phyloP scores from a whole-genome alignment of 1,139 yeast species.

The Yamadazyma jaroonii region DNA sequence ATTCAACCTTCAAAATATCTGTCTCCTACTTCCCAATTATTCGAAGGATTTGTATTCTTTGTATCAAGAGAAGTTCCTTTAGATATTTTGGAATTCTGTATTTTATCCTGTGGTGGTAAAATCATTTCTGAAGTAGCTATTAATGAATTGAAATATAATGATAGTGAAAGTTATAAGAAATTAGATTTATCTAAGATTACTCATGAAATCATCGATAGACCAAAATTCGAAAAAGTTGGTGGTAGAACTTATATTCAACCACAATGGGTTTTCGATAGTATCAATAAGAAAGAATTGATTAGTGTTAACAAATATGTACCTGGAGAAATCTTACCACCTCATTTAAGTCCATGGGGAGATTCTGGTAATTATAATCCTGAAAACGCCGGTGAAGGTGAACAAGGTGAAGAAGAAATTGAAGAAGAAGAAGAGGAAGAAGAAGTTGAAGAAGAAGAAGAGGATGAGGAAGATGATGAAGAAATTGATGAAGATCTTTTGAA shows the following conservation, averaged over 20 bases:
- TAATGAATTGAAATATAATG: constrained; percentile 61
- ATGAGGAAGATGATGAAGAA: constrained; percentile 46
- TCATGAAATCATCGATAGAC: constrained; percentile 94
- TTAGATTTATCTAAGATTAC: constrained; percentile 71
- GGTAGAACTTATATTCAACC: constrained; percentile 96
- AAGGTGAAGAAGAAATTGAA: constrained; percentile 33
- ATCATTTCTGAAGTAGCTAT: constrained; percentile 83
- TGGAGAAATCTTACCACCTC: constrained; percentile 95
- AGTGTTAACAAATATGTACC: constrained; percentile 84
- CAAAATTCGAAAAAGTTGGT: constrained; percentile 75
- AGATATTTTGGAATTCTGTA: constrained; percentile 84
- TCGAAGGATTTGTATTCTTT: constrained; percentile 73
- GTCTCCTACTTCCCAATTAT: constrained; percentile 59
- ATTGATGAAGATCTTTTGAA: constrained; percentile 55
- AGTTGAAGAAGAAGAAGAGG: constrained; percentile 50
- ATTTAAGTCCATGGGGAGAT: constrained; percentile 99
- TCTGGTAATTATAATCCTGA: constrained; percentile 86
- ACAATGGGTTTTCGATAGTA: constrained; percentile 94
- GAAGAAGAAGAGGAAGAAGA: constrained; percentile 50
- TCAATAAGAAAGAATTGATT: constrained; percentile 72
- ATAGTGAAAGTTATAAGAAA: constrained; percentile 37
- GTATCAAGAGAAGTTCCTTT: constrained; percentile 96
- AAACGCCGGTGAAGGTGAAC: constrained; percentile 23
- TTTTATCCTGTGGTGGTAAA: constrained; percentile 84
- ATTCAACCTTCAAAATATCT: constrained; percentile 73